phyloP scores from a whole-genome alignment of 805 yeast genomes.

The Ogataea thermomethanolica region DNA sequence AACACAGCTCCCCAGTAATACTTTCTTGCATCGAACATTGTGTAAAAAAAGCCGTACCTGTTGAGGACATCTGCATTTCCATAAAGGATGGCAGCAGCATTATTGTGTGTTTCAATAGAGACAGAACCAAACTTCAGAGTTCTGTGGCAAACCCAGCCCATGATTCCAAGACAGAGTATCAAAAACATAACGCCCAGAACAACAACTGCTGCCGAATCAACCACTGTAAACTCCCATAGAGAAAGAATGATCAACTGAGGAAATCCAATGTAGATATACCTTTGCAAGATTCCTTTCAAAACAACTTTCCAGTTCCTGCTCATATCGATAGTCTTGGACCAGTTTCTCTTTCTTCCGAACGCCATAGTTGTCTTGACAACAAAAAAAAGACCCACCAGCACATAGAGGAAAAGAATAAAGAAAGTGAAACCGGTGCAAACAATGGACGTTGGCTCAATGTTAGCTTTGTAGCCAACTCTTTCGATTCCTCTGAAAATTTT shows the following conservation, averaged over 20 bases:
- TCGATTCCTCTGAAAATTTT: conserved; percentile 81
- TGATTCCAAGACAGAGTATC: conserved; percentile 53
- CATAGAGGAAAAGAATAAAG: conserved; percentile 72
- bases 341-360: conserved; percentile 26
- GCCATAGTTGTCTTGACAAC: conserved; percentile 49
- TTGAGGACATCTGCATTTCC: conserved; percentile 71
- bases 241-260: conserved; percentile 76
- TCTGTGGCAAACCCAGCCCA: conserved; percentile 64
- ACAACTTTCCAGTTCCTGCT: conserved; percentile 48
- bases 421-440: conserved; percentile 87
- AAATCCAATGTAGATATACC: conserved; percentile 81
- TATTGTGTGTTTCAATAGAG: conserved; percentile 59
- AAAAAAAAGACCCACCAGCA: conserved; percentile 60
- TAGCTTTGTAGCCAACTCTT: conserved; percentile 72
- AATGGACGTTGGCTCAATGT: conserved; percentile 78
- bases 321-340: conserved; percentile 15
- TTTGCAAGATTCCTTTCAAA: conserved; percentile 73
- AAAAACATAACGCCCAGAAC: conserved; percentile 75
- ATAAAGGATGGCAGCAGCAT: conserved; percentile 84
- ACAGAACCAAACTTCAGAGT: conserved; percentile 58
- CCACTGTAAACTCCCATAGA: conserved; percentile 79
- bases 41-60: conserved; percentile 84
- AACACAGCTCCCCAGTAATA: conserved; percentile 81
- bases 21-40: conserved; percentile 77
- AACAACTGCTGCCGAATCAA: conserved; percentile 86